Percentiles rank a stretch among this genome's conserved stretches.
These are phyloP conservation scores for Castanea crenata DNA, from an alignment of 306 rosid species.

Conservation along the genomic window DNA sequence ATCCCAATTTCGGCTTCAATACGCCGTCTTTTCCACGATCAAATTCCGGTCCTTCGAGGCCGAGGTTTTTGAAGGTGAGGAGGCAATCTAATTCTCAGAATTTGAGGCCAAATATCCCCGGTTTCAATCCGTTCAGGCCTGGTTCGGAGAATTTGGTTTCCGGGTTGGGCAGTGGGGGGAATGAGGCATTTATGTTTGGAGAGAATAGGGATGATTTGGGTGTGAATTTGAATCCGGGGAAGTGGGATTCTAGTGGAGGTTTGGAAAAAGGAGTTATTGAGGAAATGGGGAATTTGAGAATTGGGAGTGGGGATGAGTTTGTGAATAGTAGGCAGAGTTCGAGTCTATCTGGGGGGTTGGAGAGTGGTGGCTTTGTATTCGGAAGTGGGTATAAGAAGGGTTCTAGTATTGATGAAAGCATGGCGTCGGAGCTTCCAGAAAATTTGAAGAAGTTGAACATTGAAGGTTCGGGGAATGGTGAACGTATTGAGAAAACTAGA, in stretches of 20 bases:
- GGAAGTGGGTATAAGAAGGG: constrained; percentile 1
- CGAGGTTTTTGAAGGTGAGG: constrained; percentile 61
- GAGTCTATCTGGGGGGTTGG: neutral
- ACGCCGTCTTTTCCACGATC: constrained; percentile 41
- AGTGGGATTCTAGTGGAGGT: constrained; percentile 10
- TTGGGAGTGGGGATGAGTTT: constrained; percentile 43
- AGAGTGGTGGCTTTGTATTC: constrained; percentile 18
- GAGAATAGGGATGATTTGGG: constrained; percentile 16
- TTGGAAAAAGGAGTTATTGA: constrained; percentile 37
- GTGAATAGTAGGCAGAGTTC: constrained; percentile 13
- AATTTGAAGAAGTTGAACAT: constrained; percentile 57
- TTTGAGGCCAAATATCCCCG: constrained; percentile 27
- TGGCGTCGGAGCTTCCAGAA: constrained; percentile 43
- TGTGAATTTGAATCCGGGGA: constrained; percentile 7
- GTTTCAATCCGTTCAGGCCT: constrained; percentile 51
- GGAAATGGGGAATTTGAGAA: constrained; percentile 46
- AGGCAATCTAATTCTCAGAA: constrained; percentile 48
- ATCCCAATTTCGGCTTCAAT: constrained; percentile 40
- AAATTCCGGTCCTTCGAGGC: constrained; percentile 52
- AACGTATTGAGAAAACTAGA: constrained; percentile 13
- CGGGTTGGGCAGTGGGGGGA: constrained; percentile 27
- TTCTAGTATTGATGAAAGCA: constrained; percentile 23
- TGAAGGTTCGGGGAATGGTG: constrained; percentile 23
- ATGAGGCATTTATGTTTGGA: constrained; percentile 39
- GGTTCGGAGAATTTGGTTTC: constrained; percentile 23